A percentile compares a stretch with the other conserved stretches of the same genome.
Evolutionary conservation across 129 eudicot genomes (phyloP).

Genomic region (Lactuca saligna): DNA sequence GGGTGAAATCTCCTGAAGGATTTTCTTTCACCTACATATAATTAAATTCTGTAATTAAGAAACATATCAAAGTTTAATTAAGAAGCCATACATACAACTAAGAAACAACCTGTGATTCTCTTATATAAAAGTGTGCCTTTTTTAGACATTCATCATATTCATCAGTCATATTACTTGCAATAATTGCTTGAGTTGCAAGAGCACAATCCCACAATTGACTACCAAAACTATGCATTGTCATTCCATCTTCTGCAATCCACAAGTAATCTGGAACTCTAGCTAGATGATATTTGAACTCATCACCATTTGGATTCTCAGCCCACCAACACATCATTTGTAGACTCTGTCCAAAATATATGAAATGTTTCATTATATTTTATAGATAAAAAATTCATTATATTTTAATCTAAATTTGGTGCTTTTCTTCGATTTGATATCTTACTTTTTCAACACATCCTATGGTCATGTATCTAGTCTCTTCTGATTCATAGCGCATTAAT

Average conservation of each 20-base stretch:
- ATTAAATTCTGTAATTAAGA: neutral
- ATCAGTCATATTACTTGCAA: slow-evolving; percentile 56
- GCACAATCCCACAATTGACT: slow-evolving; percentile 76
- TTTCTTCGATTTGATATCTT: neutral
- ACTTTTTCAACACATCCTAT: slow-evolving; percentile 69
- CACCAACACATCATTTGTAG: slow-evolving; percentile 90
- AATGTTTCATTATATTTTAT: neutral
- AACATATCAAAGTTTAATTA: neutral
- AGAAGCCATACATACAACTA: neutral
- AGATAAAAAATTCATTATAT: neutral
- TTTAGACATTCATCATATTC: slow-evolving; percentile 66
- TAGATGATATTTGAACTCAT: slow-evolving; percentile 61
- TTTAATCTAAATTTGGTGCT: neutral
- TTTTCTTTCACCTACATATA: slow-evolving; percentile 46
- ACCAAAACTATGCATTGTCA: slow-evolving; percentile 81
- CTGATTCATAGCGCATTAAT: slow-evolving; percentile 59
- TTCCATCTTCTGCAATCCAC: slow-evolving; percentile 89
- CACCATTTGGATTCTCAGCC: slow-evolving; percentile 65
- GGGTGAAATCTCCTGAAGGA: slow-evolving; percentile 50
- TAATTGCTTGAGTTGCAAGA: slow-evolving; percentile 64
- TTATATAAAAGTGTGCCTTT: slow-evolving; percentile 63
- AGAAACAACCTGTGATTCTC: slow-evolving; percentile 64
- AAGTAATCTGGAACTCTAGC: slow-evolving; percentile 71
- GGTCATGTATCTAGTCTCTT: slow-evolving; percentile 63
- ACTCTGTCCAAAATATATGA: slow-evolving; percentile 35